A percentile compares a stretch with the other conserved stretches of the same genome.
phyloP scores from a whole-genome alignment of 2,329 filamentous ascomycete species.

The Raffaelea ambrosiae region DNA sequence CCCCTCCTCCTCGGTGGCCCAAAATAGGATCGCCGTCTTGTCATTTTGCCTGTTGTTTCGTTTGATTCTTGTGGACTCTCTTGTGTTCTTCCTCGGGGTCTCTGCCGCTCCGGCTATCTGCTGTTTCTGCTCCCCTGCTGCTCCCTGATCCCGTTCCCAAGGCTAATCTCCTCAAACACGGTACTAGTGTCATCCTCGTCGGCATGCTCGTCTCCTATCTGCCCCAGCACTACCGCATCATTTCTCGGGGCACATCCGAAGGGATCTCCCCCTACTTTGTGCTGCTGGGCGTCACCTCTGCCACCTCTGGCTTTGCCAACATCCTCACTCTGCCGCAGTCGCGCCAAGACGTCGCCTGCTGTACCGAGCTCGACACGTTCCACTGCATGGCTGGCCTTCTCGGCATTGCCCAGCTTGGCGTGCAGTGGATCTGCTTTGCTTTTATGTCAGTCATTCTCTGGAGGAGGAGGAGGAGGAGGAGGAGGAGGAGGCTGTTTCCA shows the following conservation, averaged over 20 bases:
- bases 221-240: slow-evolving; percentile 89
- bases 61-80: no score
- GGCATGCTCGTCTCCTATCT: slow-evolving; percentile 90
- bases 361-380: slow-evolving; percentile 68
- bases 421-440: slow-evolving; percentile 87
- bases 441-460: slow-evolving; percentile 65
- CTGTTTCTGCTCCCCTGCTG: neutral
- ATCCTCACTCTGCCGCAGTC: slow-evolving; percentile 83
- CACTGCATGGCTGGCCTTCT: slow-evolving; percentile 80
- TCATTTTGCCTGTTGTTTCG: no score
- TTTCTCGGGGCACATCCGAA: slow-evolving; percentile 74
- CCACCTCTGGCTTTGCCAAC: slow-evolving; percentile 83
- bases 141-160: neutral
- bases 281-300: slow-evolving; percentile 83
- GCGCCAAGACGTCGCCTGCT: slow-evolving; percentile 76
- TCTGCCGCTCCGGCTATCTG: neutral
- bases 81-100: no score
- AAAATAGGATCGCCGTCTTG: neutral
- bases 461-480: neutral
- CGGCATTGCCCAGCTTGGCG: slow-evolving; percentile 82
- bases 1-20: neutral
- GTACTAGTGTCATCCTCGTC: slow-evolving; percentile 62
- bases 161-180: slow-evolving; percentile 13
- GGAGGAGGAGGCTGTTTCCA: neutral
- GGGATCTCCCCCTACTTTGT: slow-evolving; percentile 95